Base-by-base conservation (phyloP, 2,329 filamentous ascomycete genomes). In the Exophiala alcalophila region DNA sequence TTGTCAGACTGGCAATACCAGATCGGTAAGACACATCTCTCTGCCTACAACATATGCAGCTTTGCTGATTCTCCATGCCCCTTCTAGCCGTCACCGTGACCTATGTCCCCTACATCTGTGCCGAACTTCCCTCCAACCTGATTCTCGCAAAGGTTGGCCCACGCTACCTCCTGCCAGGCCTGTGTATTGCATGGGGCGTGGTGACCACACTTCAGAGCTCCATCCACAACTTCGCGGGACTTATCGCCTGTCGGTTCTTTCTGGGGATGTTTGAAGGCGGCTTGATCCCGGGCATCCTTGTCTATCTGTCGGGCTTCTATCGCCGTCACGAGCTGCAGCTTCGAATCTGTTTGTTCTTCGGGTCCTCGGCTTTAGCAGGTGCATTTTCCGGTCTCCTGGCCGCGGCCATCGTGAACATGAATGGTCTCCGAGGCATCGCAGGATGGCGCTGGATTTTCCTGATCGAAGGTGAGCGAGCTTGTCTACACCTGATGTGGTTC, bases 41-140 rank as follows among this genome's bases (percentile, higher is more conserved):
- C 11, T 18, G 16, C n/a, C n/a, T n/a, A n/a, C n/a, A n/a, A n/a
- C n/a, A n/a, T n/a, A n/a, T n/a, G n/a, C n/a, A n/a, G n/a, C n/a
- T n/a, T n/a, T n/a, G n/a, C n/a, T 8, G 3, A 16, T 26, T 4
- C 21, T 15, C 16, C 20, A 25, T 12, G 14, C 15, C 8, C 20
- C 9, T 8, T 10, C 12, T 15, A 44, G 41, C 41, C 2, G 71
- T 94, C 4, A 86, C 78, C 3, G 77, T 84, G 52, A 69, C 84
- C 18, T 85, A 84, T 18, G 26, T 46, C 18, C 43, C 43, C 8
- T 46, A 46, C 26, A 34, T 46, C 18, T 14, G 29, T 15, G 26
- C 34, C 39, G 80, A 83, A 54, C 61, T 83, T 8, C 80, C 80
- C 2, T 78, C 75, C 49, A 83, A 84, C 52, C 21, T 33, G 10